Conservation (phyloP, 1,284 basidiomycete species). For the Pseudozyma hubeiensis region DNA sequence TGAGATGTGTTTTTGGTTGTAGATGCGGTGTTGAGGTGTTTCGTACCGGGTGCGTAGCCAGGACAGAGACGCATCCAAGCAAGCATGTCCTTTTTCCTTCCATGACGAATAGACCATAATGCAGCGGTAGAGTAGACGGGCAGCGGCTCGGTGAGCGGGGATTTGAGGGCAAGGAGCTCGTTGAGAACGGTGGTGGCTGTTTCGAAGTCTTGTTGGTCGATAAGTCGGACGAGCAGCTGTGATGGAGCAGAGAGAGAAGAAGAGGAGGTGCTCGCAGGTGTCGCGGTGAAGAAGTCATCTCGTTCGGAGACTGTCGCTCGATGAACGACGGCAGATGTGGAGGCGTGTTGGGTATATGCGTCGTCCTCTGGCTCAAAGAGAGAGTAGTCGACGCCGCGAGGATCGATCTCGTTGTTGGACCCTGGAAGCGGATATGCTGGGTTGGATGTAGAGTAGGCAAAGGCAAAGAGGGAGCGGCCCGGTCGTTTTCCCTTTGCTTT, state of each 20-base stretch:
- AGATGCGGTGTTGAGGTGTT: constrained; percentile 12
- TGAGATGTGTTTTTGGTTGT: not conserved
- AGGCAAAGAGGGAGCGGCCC: constrained; percentile 7
- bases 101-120: constrained; percentile 30
- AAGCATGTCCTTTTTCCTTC: constrained; percentile 30
- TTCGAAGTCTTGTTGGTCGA: constrained; percentile 30
- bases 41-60: constrained; percentile 11
- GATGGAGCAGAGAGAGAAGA: constrained; percentile 15
- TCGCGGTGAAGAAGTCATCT: not conserved
- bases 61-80: constrained; percentile 50
- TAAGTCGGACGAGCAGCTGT: constrained; percentile 40
- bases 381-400: constrained; percentile 56
- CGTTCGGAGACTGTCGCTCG: not conserved
- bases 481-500: constrained; percentile 2
- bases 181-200: constrained; percentile 34
- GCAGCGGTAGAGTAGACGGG: constrained; percentile 38
- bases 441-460: constrained; percentile 37
- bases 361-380: constrained; percentile 54
- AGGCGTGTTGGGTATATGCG: constrained; percentile 15
- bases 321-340: not conserved
- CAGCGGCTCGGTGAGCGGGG: constrained; percentile 15
- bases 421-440: constrained; percentile 33
- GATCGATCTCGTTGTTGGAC: constrained; percentile 59
- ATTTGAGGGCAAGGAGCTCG: constrained; percentile 27
- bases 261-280: not conserved